Evolutionary conservation across 2,329 filamentous ascomycete species (phyloP).

Genomic region (Xylariaceae sp.): DNA sequence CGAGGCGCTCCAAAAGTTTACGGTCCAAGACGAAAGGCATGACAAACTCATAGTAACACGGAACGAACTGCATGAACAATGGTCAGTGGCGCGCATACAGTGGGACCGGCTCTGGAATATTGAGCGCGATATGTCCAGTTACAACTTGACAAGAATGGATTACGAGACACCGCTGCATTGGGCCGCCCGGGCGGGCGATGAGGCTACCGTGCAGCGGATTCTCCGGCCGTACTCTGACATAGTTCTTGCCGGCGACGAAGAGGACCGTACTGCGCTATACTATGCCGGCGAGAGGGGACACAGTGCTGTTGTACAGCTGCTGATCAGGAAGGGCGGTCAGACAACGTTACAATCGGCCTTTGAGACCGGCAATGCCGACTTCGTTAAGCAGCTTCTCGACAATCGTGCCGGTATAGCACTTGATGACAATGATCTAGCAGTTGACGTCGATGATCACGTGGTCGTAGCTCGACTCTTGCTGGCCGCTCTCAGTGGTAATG

Average conservation of each 20-base stretch:
- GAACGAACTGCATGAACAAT: neutral
- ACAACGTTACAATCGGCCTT: neutral
- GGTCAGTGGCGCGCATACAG: neutral
- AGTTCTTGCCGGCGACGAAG: neutral
- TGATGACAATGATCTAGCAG: no score
- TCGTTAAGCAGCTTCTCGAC: neutral
- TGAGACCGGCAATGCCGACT: neutral
- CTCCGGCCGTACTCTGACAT: neutral
- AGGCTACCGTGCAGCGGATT: neutral
- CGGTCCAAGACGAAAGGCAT: neutral
- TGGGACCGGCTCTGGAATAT: neutral
- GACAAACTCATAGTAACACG: neutral
- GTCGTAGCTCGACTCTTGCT: no score
- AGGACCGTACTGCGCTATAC: neutral
- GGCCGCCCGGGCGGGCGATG: neutral
- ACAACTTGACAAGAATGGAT: neutral
- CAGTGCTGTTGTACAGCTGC: neutral
- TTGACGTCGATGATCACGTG: no score
- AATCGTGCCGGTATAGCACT: no score
- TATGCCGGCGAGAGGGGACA: neutral
- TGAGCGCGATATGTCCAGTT: neutral
- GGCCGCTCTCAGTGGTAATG: no score
- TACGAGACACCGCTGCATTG: neutral
- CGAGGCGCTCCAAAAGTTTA: neutral
- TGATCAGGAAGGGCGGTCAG: neutral